Conservation (phyloP, 176 grass and related monocot genomes). For the Musa schizocarpa region DNA sequence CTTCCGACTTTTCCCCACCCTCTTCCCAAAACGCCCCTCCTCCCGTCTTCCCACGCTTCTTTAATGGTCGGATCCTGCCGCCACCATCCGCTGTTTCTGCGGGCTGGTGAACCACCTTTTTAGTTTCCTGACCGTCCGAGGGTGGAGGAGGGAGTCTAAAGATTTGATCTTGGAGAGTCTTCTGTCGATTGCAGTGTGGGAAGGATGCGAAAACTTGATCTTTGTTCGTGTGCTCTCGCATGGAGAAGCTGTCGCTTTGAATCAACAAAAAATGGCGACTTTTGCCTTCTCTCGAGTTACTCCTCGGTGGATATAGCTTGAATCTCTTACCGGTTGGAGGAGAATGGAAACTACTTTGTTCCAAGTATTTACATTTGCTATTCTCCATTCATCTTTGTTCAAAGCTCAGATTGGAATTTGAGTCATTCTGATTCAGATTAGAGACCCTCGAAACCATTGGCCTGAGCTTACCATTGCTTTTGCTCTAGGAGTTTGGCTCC, state of each 20-base stretch:
- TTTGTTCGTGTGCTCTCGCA: no score
- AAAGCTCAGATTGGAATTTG: not conserved
- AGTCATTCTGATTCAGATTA: not conserved
- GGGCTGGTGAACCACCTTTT: not conserved
- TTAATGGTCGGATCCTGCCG: conserved; percentile 1
- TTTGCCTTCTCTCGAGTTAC: not conserved
- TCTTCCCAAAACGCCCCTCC: not conserved
- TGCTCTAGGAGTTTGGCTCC: no score
- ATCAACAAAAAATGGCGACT: not conserved
- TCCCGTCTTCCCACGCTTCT: not conserved
- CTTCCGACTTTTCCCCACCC: not conserved
- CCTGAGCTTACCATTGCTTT: not conserved
- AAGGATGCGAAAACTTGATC: not conserved
- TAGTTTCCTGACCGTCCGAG: not conserved
- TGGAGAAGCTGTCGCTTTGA: no score
- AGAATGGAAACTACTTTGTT: not conserved
- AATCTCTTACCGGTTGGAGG: not conserved
- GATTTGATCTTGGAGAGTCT: not conserved
- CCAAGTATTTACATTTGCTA: not conserved
- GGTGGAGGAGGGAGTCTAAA: not conserved
- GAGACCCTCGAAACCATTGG: not conserved
- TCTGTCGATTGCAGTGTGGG: not conserved
- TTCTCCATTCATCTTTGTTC: not conserved
- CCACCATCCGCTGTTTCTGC: not conserved
- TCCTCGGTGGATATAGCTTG: not conserved